These are phyloP conservation scores for Fistulinella prunicolor DNA, from an alignment of 768 basidiomycete species.

Conservation along the genomic window DNA sequence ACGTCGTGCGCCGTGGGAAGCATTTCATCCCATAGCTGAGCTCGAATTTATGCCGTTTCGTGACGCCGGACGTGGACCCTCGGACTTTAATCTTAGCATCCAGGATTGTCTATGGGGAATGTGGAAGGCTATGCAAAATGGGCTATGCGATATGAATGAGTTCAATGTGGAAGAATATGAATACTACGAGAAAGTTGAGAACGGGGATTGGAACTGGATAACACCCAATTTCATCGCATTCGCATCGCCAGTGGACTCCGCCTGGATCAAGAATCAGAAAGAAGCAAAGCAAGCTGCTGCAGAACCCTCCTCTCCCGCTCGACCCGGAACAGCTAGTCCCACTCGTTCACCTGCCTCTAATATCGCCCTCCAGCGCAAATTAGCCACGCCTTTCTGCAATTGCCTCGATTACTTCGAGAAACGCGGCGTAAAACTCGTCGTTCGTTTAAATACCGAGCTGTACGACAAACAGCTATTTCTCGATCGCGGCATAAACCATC, in stretches of 20 bases:
- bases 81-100: slow-evolving; percentile 90
- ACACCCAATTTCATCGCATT: slow-evolving; percentile 92
- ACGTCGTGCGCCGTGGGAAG: slow-evolving; percentile 87
- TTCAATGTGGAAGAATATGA: slow-evolving; percentile 94
- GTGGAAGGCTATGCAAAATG: slow-evolving; percentile 89
- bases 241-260: slow-evolving; percentile 82
- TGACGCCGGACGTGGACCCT: slow-evolving; percentile 89
- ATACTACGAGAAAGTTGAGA: slow-evolving; percentile 92
- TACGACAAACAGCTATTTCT: slow-evolving; percentile 82
- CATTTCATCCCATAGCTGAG: slow-evolving; percentile 90
- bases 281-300: slow-evolving; percentile 47
- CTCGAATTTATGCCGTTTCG: slow-evolving; percentile 94
- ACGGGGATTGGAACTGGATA: slow-evolving; percentile 95
- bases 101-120: slow-evolving; percentile 90
- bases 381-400: slow-evolving; percentile 79
- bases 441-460: slow-evolving; percentile 89
- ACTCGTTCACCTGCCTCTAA: slow-evolving; percentile 33
- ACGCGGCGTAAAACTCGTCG: slow-evolving; percentile 82
- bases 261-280: slow-evolving; percentile 76
- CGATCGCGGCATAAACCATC: slow-evolving; percentile 82
- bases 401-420: slow-evolving; percentile 93
- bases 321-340: slow-evolving; percentile 23
- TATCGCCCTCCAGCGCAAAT: slow-evolving; percentile 70
- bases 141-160: slow-evolving; percentile 90
- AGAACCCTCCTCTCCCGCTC: slow-evolving; percentile 26